A percentile compares a stretch with the other conserved stretches of the same genome.
Evolutionary conservation across 441 rosid genomes (phyloP).

Genomic region (Pelargonium fulgidum): DNA sequence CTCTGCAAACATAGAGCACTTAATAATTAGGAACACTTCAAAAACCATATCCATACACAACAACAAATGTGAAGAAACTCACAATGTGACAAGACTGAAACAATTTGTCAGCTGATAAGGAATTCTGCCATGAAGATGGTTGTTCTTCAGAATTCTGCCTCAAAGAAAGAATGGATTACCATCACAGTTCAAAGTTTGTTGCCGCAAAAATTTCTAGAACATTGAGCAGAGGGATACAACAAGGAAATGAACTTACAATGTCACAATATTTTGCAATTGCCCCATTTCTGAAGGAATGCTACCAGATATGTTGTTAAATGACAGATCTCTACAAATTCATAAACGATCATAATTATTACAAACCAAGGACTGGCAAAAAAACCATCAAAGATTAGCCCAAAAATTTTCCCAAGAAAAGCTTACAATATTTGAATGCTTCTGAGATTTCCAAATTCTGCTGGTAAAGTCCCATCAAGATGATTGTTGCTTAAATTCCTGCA

Average conservation of each 20-base stretch:
- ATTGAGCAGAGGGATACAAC: neutral
- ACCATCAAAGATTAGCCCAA: neutral
- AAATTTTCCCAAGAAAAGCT: constrained; percentile 11
- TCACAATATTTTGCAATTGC: constrained; percentile 65
- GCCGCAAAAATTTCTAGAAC: neutral
- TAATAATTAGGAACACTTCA: neutral
- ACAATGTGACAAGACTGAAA: constrained; percentile 65
- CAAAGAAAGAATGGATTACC: neutral
- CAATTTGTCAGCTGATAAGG: constrained; percentile 79
- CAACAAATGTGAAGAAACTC: constrained; percentile 19
- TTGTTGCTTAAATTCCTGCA: constrained; percentile 73
- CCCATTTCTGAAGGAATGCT: constrained; percentile 72
- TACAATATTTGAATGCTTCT: constrained; percentile 71
- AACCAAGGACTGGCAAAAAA: neutral
- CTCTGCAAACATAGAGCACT: constrained; percentile 32
- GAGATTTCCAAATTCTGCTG: constrained; percentile 78
- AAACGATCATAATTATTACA: neutral
- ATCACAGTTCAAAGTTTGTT: neutral
- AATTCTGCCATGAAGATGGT: constrained; percentile 62
- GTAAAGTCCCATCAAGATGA: constrained; percentile 50
- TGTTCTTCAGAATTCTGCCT: constrained; percentile 66
- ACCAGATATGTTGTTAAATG: constrained; percentile 61
- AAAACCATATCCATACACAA: neutral
- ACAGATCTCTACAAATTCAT: constrained; percentile 47
- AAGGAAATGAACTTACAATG: constrained; percentile 46